Evolutionary conservation across 345 rosid genomes (phyloP).

Genomic region (Punica granatum): DNA sequence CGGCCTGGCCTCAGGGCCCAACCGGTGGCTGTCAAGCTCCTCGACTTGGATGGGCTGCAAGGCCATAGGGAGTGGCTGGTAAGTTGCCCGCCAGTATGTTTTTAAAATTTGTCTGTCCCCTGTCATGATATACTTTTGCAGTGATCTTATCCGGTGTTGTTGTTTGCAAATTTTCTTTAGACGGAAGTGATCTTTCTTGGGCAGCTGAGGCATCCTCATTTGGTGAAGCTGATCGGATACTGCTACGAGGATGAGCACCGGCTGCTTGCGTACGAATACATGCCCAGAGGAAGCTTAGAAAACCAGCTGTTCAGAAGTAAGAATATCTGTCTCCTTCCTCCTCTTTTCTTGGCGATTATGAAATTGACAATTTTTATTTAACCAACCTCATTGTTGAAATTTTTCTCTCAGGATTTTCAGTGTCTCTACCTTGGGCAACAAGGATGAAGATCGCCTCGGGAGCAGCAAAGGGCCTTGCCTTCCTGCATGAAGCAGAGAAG

Average conservation of each 20-base stretch:
- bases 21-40: constrained; percentile 79
- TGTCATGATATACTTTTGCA: background rate
- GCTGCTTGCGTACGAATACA: constrained; percentile 73
- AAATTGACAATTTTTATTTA: background rate
- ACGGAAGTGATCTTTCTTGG: constrained; percentile 83
- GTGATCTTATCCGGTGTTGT: background rate
- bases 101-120: background rate
- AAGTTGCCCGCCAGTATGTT: constrained; percentile 13
- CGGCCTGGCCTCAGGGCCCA: constrained; percentile 76
- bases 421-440: constrained; percentile 73
- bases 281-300: constrained; percentile 95
- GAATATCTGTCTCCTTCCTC: constrained; percentile 2
- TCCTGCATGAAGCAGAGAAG: constrained; percentile 78
- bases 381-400: background rate
- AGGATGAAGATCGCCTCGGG: constrained; percentile 91
- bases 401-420: constrained; percentile 50
- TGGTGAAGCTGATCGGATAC: constrained; percentile 82
- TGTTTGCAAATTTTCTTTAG: constrained; percentile 17
- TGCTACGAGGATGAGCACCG: constrained; percentile 89
- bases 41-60: constrained; percentile 78
- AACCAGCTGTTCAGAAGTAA: constrained; percentile 81
- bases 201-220: constrained; percentile 67
- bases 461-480: constrained; percentile 92
- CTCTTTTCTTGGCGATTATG: background rate
- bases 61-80: constrained; percentile 97